phyloP scores from a whole-genome alignment of 2,329 filamentous ascomycete genomes.

The Calonectria ilicicola region DNA sequence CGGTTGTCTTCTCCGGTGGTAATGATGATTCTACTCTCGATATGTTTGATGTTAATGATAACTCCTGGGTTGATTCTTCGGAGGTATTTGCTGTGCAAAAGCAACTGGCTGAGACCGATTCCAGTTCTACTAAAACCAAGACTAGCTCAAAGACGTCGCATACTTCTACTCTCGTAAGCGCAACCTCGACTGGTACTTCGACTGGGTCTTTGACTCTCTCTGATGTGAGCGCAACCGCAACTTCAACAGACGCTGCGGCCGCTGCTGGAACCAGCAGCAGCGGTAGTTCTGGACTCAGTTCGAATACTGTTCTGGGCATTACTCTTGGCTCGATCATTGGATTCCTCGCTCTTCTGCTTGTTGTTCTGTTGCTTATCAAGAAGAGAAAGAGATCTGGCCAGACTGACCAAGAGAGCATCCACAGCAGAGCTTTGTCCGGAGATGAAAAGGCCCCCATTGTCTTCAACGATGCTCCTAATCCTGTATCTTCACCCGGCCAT shows the following conservation, averaged over 20 bases:
- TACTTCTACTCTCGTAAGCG: slow-evolving; percentile 41
- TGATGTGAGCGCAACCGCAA: slow-evolving; percentile 37
- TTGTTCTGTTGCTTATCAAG: slow-evolving; percentile 73
- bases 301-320: slow-evolving; percentile 78
- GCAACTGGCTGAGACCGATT: slow-evolving; percentile 45
- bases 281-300: slow-evolving; percentile 49
- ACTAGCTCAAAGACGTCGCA: slow-evolving; percentile 33
- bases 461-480: slow-evolving; percentile 57
- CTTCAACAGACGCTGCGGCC: slow-evolving; percentile 40
- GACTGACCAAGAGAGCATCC: slow-evolving; percentile 58
- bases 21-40: slow-evolving; percentile 74
- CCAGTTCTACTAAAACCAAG: slow-evolving; percentile 12
- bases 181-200: slow-evolving; percentile 34
- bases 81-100: slow-evolving; percentile 67
- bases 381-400: slow-evolving; percentile 60
- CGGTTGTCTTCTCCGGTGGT: slow-evolving; percentile 85
- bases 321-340: slow-evolving; percentile 86
- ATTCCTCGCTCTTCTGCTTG: slow-evolving; percentile 75
- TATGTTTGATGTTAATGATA: slow-evolving; percentile 81
- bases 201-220: slow-evolving; percentile 41
- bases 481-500: slow-evolving; percentile 48
- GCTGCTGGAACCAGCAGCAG: slow-evolving; percentile 39
- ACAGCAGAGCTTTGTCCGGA: slow-evolving; percentile 56
- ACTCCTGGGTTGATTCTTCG: slow-evolving; percentile 82
- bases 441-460: slow-evolving; percentile 70